Base-by-base conservation (phyloP, 2,329 filamentous ascomycete genomes). In the Aspergillus novofumigatus region DNA sequence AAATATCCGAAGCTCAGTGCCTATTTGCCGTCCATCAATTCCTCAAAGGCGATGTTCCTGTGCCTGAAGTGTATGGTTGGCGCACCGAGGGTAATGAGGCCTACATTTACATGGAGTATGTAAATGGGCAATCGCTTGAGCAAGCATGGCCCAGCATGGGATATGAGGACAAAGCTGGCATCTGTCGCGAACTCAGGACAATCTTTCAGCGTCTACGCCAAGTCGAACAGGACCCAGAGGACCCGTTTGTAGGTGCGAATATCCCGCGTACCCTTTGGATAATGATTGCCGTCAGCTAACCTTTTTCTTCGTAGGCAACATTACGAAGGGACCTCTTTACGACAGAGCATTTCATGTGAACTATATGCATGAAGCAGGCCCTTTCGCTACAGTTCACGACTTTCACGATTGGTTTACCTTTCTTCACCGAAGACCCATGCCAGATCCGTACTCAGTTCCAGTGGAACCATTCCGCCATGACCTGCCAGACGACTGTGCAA, bases 61-160 rank as follows among this genome's bases (percentile, higher is more conserved):
- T 73, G 29, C 73, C 74, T 2, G 70, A 76, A 55, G 57, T 74
- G 21, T 75, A 70, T 63, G 72, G 72, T 20, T 76, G 71, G 71
- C 62, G 58, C 23, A 57, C 65, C 20, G 58, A 64, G 1, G 29
- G 56, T 6, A 53, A 54, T 25, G 56, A 63, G 28, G 59, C 67
- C 3, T 72, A 69, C 54, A 66, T 74, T 38, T 72, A 73, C 54
- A 73, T 72, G 68, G 65, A 73, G 53, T 55, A 69, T 25, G 67
- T 73, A 28, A 20, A 57, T 52, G 67, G 69, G 28, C 56, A 54
- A 23, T 68, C 66, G 6, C 56, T 73, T 14, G 45, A 64, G 8
- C 55, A 72, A 51, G 49, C 53, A 21, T 72, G 71, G 71, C 48
- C 58, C 25, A 21, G 9, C 38, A 56, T 69, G 5, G n/a, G 48